Percentiles rank a stretch among this genome's conserved stretches.
Evolutionary conservation across 202 grass and related monocot genomes (phyloP).

Genomic region (Digitaria exilis): DNA sequence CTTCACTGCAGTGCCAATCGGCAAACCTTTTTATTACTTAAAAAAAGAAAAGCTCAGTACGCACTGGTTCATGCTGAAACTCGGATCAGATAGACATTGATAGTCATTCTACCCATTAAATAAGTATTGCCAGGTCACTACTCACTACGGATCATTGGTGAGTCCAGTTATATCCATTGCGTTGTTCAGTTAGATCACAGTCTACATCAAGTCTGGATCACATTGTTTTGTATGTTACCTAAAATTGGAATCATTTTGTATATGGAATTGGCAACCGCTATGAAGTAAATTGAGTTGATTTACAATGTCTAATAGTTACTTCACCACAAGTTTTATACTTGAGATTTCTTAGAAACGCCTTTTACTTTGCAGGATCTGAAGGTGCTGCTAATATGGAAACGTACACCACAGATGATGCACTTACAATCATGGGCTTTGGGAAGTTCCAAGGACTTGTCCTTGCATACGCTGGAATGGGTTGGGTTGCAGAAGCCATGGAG

Average conservation of each 20-base stretch:
- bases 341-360: neutral
- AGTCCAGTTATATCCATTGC: neutral
- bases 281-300: neutral
- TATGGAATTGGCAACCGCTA: neutral
- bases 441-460: constrained; percentile 80
- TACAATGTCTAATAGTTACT: neutral
- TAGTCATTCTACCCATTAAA: neutral
- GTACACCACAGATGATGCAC: constrained; percentile 70
- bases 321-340: constrained; percentile 13
- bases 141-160: neutral
- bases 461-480: constrained; percentile 76
- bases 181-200: neutral
- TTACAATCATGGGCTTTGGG: constrained; percentile 66
- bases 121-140: neutral
- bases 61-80: neutral
- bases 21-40: neutral
- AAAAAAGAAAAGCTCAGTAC: neutral
- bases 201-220: neutral
- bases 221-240: neutral
- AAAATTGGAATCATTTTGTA: neutral
- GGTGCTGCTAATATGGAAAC: constrained; percentile 43
- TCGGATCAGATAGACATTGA: neutral
- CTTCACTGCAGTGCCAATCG: neutral
- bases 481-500: constrained; percentile 79
- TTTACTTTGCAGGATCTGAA: constrained; percentile 14